Conservation (phyloP, 495 filamentous ascomycete genomes). For the Penicillium bialowiezense region DNA sequence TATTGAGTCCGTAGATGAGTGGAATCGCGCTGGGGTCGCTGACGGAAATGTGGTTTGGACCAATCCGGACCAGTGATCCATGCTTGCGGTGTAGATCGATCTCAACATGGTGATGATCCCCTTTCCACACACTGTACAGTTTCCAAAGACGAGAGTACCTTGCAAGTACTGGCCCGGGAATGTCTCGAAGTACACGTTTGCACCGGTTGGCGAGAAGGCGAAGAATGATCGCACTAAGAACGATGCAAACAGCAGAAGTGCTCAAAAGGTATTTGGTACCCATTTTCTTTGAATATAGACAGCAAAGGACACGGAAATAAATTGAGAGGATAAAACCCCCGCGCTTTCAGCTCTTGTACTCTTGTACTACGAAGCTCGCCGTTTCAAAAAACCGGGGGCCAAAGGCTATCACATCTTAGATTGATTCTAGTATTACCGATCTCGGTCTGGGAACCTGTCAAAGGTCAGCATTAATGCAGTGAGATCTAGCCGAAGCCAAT, state of each 20-base stretch:
- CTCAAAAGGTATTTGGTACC: background rate
- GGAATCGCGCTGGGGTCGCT: constrained; percentile 34
- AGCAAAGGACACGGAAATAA: no score
- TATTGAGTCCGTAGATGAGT: constrained; percentile 38
- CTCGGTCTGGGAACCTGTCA: no score
- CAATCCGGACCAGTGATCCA: constrained; percentile 39
- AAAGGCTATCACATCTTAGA: no score
- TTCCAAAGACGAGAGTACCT: constrained; percentile 35
- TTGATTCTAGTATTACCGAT: no score
- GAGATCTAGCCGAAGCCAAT: no score
- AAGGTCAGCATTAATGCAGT: no score
- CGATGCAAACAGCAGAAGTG: background rate
- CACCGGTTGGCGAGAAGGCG: constrained; percentile 12
- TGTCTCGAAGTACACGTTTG: constrained; percentile 14
- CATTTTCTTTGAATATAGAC: no score
- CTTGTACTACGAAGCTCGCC: no score
- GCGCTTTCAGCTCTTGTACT: no score
- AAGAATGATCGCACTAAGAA: constrained; percentile 1
- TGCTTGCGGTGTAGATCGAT: constrained; percentile 38
- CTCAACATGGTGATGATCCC: constrained; percentile 27
- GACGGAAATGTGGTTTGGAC: constrained; percentile 37
- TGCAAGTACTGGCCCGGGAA: constrained; percentile 36
- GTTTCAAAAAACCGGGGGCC: no score
- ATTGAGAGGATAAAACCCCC: no score
- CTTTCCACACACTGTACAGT: constrained; percentile 31